Conservation (phyloP, 768 basidiomycete genomes). For the Lepiota brunneoincarnata region DNA sequence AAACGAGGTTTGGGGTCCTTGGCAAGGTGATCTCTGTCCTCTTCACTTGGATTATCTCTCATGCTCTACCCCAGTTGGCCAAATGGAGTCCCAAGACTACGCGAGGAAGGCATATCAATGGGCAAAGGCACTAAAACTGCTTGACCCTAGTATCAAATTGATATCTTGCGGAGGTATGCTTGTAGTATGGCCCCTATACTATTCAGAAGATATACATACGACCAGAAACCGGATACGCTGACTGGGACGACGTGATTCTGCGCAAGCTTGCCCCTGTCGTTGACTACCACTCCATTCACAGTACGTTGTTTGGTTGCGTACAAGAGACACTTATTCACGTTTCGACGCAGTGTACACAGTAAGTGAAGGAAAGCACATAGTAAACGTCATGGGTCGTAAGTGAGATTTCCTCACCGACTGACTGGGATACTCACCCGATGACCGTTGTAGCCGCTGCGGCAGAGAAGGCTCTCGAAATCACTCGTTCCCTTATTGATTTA, state of each 20-base stretch:
- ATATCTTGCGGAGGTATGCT: constrained; percentile 50
- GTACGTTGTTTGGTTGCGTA: constrained; percentile 18
- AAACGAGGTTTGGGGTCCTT: constrained; percentile 57
- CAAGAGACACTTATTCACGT: not conserved
- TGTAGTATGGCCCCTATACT: constrained; percentile 14
- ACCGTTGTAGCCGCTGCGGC: constrained; percentile 41
- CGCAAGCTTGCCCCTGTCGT: constrained; percentile 41
- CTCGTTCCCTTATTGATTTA: constrained; percentile 47
- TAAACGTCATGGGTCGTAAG: constrained; percentile 53
- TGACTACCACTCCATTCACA: constrained; percentile 49
- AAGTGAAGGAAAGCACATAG: constrained; percentile 42
- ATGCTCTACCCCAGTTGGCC: constrained; percentile 38
- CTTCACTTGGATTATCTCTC: not conserved
- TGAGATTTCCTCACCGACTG: constrained; percentile 1
- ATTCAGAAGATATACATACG: constrained; percentile 13
- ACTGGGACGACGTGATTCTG: constrained; percentile 42
- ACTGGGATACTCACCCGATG: not conserved
- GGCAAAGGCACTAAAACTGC: constrained; percentile 56
- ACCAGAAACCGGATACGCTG: constrained; percentile 37
- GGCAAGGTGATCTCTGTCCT: constrained; percentile 34
- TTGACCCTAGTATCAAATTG: constrained; percentile 54
- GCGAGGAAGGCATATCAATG: constrained; percentile 55
- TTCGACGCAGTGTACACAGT: constrained; percentile 34
- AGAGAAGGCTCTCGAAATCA: constrained; percentile 51
- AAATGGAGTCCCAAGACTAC: constrained; percentile 53